phyloP scores from a whole-genome alignment of 2,329 filamentous ascomycete genomes.

The Akanthomyces uredinophilus region DNA sequence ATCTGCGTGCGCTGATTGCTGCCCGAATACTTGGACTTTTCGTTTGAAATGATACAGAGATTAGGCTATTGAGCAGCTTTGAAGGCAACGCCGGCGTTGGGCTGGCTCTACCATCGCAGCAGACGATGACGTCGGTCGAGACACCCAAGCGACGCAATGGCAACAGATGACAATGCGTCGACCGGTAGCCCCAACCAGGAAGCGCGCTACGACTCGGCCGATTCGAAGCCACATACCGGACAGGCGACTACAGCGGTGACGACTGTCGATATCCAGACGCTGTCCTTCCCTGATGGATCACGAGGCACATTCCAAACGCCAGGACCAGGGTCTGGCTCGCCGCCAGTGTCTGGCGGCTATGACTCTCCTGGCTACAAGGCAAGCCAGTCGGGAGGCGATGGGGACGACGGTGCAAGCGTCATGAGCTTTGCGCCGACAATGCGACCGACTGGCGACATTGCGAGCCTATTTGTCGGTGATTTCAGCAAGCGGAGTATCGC shows the following conservation, averaged over 20 bases:
- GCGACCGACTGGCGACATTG: constrained; percentile 64
- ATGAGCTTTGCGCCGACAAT: constrained; percentile 61
- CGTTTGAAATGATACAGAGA: not conserved
- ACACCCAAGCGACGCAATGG: constrained; percentile 13
- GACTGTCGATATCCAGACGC: constrained; percentile 71
- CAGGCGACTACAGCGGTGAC: constrained; percentile 82
- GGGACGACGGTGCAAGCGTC: constrained; percentile 60
- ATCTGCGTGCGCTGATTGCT: not conserved
- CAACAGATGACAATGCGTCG: constrained; percentile 25
- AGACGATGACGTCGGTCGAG: constrained; percentile 10
- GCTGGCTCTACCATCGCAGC: constrained; percentile 21
- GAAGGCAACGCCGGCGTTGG: constrained; percentile 17
- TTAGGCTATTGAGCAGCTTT: constrained; percentile 8
- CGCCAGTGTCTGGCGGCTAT: constrained; percentile 36
- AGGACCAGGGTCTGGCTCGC: constrained; percentile 31
- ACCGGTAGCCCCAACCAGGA: constrained; percentile 45
- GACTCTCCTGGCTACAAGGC: constrained; percentile 31
- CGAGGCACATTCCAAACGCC: constrained; percentile 55
- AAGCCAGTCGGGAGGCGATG: constrained; percentile 39
- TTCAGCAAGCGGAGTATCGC: constrained; percentile 61
- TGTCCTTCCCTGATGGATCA: constrained; percentile 66
- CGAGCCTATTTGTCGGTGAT: constrained; percentile 74
- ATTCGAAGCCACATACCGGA: constrained; percentile 44
- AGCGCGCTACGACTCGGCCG: constrained; percentile 37
- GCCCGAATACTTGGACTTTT: not conserved